Percentiles rank a stretch among this genome's conserved stretches.
Conservation (phyloP, 352 stramenopile species). For the Pythium angustatum region DNA sequence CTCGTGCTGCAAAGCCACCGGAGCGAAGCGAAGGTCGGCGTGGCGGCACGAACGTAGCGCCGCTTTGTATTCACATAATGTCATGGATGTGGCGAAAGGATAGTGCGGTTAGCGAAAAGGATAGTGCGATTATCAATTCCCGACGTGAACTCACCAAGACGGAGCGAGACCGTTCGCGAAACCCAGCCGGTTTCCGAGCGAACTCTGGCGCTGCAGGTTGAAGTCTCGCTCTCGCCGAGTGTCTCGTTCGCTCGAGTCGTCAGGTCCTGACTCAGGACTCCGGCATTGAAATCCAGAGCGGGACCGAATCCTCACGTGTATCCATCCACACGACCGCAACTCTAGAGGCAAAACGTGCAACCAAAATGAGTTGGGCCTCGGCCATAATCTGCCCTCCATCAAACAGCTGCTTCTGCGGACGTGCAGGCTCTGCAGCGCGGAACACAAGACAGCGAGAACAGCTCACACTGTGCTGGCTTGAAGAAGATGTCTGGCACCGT, state of each 20-base stretch:
- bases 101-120: no score
- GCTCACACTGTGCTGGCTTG: conserved; percentile 6
- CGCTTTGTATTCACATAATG: no score
- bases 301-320: conserved; percentile 7
- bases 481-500: conserved; percentile 7
- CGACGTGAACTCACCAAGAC: conserved; percentile 13
- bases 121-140: no score
- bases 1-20: no score
- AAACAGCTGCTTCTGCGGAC: conserved; percentile 12
- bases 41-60: no score
- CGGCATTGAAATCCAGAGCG: neutral
- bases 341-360: neutral
- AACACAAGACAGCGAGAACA: neutral
- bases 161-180: neutral
- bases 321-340: neutral
- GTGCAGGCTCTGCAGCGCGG: neutral
- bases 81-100: neutral
- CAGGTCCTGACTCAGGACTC: neutral
- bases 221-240: conserved; percentile 13
- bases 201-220: conserved; percentile 2
- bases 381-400: neutral
- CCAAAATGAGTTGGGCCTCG: conserved; percentile 10
- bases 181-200: conserved; percentile 6
- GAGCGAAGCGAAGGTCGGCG: no score
- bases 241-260: neutral